Evolutionary conservation across 2,329 filamentous ascomycete genomes (phyloP).

Genomic region (Clarireedia monteithiana): DNA sequence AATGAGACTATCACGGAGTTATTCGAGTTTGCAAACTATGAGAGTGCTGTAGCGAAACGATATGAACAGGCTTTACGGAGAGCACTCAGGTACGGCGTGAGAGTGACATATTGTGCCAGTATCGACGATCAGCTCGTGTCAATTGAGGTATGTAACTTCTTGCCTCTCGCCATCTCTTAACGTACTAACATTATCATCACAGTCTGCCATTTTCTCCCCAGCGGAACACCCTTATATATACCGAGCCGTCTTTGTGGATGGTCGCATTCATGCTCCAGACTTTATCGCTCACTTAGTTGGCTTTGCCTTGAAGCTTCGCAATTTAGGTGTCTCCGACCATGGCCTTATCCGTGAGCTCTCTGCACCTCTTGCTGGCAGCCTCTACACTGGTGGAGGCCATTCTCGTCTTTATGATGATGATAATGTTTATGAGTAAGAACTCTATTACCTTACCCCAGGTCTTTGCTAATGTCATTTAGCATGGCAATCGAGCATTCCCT

Average conservation of each 20-base stretch:
- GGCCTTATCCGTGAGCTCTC: slow-evolving; percentile 88
- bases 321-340: slow-evolving; percentile 87
- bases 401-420: slow-evolving; percentile 87
- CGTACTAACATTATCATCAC: slow-evolving; percentile 15
- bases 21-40: slow-evolving; percentile 82
- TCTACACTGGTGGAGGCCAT: slow-evolving; percentile 90
- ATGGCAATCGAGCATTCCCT: slow-evolving; percentile 66
- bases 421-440: slow-evolving; percentile 65
- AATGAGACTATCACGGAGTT: slow-evolving; percentile 89
- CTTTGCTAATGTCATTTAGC: slow-evolving; percentile 28
- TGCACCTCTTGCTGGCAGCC: slow-evolving; percentile 76
- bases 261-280: slow-evolving; percentile 82
- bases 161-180: background rate
- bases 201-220: slow-evolving; percentile 80
- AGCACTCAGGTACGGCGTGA: slow-evolving; percentile 69
- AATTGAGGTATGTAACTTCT: slow-evolving; percentile 57
- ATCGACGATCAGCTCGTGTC: slow-evolving; percentile 96
- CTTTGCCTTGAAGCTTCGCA: slow-evolving; percentile 88
- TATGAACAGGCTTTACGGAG: slow-evolving; percentile 70
- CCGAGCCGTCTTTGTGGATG: slow-evolving; percentile 92
- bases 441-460: slow-evolving; percentile 9
- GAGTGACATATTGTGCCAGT: slow-evolving; percentile 83
- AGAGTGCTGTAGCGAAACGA: slow-evolving; percentile 73
- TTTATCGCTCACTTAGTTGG: slow-evolving; percentile 91
- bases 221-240: slow-evolving; percentile 89